Conservation (phyloP, 2,329 filamentous ascomycete genomes). For the Phialophora macrospora region DNA sequence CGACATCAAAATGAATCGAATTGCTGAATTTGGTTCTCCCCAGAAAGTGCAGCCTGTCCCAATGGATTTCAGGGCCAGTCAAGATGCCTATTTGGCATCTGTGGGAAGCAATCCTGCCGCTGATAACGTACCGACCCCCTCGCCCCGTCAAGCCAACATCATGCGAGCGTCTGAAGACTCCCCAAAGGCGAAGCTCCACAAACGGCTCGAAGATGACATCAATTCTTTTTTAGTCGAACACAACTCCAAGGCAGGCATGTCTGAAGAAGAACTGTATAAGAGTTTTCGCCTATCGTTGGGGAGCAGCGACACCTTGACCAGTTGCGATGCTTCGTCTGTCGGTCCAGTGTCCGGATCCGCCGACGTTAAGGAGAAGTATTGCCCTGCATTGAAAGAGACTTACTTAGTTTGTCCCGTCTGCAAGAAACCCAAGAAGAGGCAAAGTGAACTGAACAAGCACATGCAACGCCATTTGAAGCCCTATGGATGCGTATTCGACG, state of each 20-base stretch:
- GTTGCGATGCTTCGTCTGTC: conserved; percentile 18
- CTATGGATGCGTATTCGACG: conserved; percentile 76
- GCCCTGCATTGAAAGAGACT: conserved; percentile 11
- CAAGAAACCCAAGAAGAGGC: conserved; percentile 28
- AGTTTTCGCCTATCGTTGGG: conserved; percentile 22
- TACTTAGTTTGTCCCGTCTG: conserved; percentile 28
- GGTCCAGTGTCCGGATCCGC: conserved; percentile 10
- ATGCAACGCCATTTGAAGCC: conserved; percentile 78
- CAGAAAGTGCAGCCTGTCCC: conserved; percentile 16
- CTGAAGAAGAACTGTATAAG: conserved; percentile 24
- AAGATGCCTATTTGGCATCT: conserved; percentile 29
- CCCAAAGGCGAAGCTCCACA: conserved; percentile 6
- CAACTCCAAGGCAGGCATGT: conserved; percentile 16
- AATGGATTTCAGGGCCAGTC: conserved; percentile 15
- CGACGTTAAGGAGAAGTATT: conserved; percentile 15
- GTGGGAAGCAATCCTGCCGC: conserved; percentile 15
- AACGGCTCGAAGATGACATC: conserved; percentile 30
- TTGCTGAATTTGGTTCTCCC: conserved; percentile 22
- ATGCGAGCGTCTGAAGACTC: conserved; percentile 15
- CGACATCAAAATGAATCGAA: conserved; percentile 16
- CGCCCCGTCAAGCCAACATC: conserved; percentile 23
- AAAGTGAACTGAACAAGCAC: conserved; percentile 69
- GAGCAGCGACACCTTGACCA: conserved; percentile 18
- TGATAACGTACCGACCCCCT: conserved; percentile 4
- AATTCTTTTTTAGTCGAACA: conserved; percentile 23